A percentile compares a stretch with the other conserved stretches of the same genome.
These are phyloP conservation scores for Macrolepiota fuliginosa DNA, from an alignment of 768 basidiomycete species.

Conservation along the genomic window DNA sequence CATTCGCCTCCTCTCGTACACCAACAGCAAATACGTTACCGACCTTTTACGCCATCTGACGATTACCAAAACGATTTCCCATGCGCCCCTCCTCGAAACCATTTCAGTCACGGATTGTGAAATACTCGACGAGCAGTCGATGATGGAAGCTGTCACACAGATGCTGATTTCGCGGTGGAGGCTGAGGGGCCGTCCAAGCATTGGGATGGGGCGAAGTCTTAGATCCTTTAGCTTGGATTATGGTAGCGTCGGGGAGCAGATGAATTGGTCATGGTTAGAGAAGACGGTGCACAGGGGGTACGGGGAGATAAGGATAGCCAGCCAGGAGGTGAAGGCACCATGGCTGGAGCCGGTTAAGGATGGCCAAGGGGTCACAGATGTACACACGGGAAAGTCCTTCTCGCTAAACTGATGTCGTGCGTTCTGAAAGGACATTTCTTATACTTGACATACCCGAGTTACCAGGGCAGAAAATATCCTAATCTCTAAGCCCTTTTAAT, in stretches of 20 bases:
- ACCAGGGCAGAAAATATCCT: no score
- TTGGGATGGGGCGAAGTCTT: neutral
- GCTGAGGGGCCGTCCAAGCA: neutral
- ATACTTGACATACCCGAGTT: no score
- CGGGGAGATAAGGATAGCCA: neutral
- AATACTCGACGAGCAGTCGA: neutral
- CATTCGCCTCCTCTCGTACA: neutral
- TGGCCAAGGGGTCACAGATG: no score
- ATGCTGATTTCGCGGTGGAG: neutral
- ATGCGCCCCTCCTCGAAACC: neutral
- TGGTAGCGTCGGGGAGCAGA: neutral
- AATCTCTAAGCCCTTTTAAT: no score
- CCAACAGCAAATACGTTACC: neutral
- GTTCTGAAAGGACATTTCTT: no score
- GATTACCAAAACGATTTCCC: neutral
- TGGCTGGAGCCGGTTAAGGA: neutral
- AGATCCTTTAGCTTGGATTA: neutral
- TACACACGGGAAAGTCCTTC: no score
- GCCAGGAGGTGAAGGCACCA: neutral
- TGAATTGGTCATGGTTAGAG: neutral
- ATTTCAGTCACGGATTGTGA: neutral
- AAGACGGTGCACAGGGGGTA: neutral
- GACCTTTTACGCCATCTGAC: neutral
- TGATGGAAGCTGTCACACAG: neutral
- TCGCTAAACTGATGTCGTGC: no score